Evolutionary conservation across 2,329 filamentous ascomycete species (phyloP), one percentile per base, ranked within the genome.

Genomic region (Dactylellina drechsleri): DNA sequence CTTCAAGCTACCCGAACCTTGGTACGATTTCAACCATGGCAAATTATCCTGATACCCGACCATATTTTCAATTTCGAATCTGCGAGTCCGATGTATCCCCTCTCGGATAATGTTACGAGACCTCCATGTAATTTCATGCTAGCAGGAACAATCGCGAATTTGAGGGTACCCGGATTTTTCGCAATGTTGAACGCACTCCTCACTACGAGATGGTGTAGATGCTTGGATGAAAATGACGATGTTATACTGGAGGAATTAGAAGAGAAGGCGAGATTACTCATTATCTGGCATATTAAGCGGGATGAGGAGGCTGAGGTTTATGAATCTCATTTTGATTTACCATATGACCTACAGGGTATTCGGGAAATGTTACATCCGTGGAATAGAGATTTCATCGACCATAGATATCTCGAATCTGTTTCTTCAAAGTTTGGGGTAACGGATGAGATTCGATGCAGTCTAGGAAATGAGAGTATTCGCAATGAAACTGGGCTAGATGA

Each of bases 21-120:
- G 16, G 2, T 67, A 15, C 26, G 56, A 4, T 74, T 74, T 23
- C 61, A 74, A 12, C 70, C 62, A 6, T 74, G 70, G 62, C 70
- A 74, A 43, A 67, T 74, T 28, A 1, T 74, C 41, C 12, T 74
- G 20, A 74, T 74, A 20, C 70, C 62, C 1, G 70, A 74, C 10
- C 28, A 52, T 36, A 57, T 64, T 5, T 66, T 74, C 23, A 52
- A 64, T 20, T 74, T 66, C 43, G 18, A 62, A 2, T 26, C 18
- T 1, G 18, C 41, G 4, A 23, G 16, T 3, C 10, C 12, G 2
- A 49, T 7, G 10, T 41, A 16, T 2, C 54, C 23, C 50, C 16
- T 15, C 26, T 57, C 18, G 7, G 40, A 45, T 3, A 54, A 68
- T 47, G 57, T 62, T 15, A 13, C 10, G 18, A 66, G n/a, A 18